Base-by-base conservation (phyloP, 2,329 filamentous ascomycete species). In the Chaetomium strumarium region DNA sequence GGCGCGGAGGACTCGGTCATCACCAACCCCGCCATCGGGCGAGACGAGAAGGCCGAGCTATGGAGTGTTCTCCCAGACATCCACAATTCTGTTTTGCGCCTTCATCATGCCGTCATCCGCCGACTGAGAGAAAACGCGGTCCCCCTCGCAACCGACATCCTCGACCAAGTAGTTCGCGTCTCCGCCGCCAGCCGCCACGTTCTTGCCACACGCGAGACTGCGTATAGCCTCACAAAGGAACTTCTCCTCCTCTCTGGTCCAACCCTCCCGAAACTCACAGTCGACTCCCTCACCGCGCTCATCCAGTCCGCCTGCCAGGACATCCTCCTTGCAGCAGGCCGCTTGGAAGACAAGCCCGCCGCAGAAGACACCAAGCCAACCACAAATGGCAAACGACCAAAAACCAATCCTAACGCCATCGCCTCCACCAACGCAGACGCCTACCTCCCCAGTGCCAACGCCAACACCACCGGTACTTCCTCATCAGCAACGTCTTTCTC, bases 41-140 rank as follows among this genome's bases (percentile, higher is more conserved):
- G 86, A 55, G 88, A 95, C 46, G 92, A 96, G 68, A 85, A 85
- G 55, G 89, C 95, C 49, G 81, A 84, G 41, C 75, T 96, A 3
- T 91, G 87, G 80, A 72, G 78, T 43, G 74, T 81, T 16, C 75
- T 96, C 11, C 88, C 91, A 5, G 75, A 79, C 10, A 79, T 96
- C 37, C 90, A 96, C 63, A 69, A 83, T 13, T 82, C 86, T 13
- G 79, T 81, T n/a, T 71, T 95, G 49, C 69, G 78, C 19, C 69
- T 95, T 1, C 69, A 88, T 19, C 67, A 75, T 9, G 68, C 73
- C 11, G 64, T 93, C 42, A 65, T 81, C 19, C 67, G 74, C 49
- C 78, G 85, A 11, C 73, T 91, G 20, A 77, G 76, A 30, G 69
- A 71, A 14, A 79, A 76, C 54, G 76, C 81, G 37, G 62, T 83